Evolutionary conservation across 768 basidiomycete genomes (phyloP), one percentile per base, ranked within the genome.

Genomic region (Pleurotus eryngii): DNA sequence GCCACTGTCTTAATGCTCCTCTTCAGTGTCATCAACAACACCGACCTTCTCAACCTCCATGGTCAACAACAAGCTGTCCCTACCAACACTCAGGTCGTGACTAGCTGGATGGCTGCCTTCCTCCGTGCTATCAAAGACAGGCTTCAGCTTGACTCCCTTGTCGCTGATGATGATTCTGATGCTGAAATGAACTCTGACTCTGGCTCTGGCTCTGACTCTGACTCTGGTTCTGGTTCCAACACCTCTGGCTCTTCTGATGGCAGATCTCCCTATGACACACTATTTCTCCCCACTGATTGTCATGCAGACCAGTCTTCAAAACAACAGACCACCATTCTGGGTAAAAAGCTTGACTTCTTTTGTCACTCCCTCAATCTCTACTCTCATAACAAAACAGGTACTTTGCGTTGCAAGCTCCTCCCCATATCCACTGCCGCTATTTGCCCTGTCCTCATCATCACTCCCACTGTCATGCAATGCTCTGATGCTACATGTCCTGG

Each of bases 1-100:
- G 26, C 56, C 35, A 57, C 56, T 5, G 56, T 57, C 20, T 35
- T 57, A 3, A 57, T 48, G 46, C n/a, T 49, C 2, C 46, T 57
- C 14, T 49, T 57, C 27, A 37, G 30, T 15, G 5, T 57, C 15
- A 57, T 37, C n/a, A 37, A 39, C 18, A 57, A 57, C 39, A 17
- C 46, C 11, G 47, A 57, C 20, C 35, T 57, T 46, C 46, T 57
- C n/a, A 46, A 46, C 39, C 35, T 57, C 11, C 46, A 57, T 46
- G 43, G 17, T 46, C 26, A 39, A 27, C 56, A 57, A 37, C 30
- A 18, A 20, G 27, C 37, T 26, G 8, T n/a, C 1, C 35, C 17
- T 17, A n/a, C 15, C 26, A 22, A 50, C n/a, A 27, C n/a, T 35
- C 49, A 30, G n/a, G 26, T 15, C 14, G 49, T 50, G n/a, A 50